Conservation (phyloP, 2,329 filamentous ascomycete genomes). For the Cladosporium halotolerans region DNA sequence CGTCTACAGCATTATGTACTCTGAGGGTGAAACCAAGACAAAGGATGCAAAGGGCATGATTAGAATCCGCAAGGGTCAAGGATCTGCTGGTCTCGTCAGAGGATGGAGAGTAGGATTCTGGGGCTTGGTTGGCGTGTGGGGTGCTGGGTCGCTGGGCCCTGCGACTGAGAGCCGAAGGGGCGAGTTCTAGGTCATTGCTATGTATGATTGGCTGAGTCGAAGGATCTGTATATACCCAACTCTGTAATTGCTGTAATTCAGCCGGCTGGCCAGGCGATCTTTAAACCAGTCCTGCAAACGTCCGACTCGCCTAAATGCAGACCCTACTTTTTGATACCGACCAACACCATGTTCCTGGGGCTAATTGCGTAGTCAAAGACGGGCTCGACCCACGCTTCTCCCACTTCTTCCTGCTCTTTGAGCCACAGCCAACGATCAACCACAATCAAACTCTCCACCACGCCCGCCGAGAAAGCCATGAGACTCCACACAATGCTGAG, state of each 20-base stretch:
- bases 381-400: constrained; percentile 80
- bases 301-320: neutral
- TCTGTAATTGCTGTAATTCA: constrained; percentile 3
- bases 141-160: constrained; percentile 57
- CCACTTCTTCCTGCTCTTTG: constrained; percentile 64
- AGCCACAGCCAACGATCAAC: constrained; percentile 85
- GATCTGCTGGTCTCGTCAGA: constrained; percentile 61
- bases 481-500: constrained; percentile 84
- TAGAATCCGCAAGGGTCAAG: constrained; percentile 56
- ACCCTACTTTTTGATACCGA: constrained; percentile 65
- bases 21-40: constrained; percentile 60
- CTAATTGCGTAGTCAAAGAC: constrained; percentile 85
- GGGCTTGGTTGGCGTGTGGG: constrained; percentile 69
- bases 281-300: no score
- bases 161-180: constrained; percentile 50
- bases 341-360: constrained; percentile 86
- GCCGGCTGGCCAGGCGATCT: neutral
- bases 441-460: constrained; percentile 85
- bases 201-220: neutral
- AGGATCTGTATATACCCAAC: constrained; percentile 10
- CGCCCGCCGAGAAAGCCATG: constrained; percentile 90
- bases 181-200: constrained; percentile 24
- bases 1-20: constrained; percentile 76
- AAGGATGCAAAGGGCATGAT: constrained; percentile 30
- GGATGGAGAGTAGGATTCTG: constrained; percentile 75